Conservation (phyloP, 192 early-diverging fungal species). For the Linderina pennispora region DNA sequence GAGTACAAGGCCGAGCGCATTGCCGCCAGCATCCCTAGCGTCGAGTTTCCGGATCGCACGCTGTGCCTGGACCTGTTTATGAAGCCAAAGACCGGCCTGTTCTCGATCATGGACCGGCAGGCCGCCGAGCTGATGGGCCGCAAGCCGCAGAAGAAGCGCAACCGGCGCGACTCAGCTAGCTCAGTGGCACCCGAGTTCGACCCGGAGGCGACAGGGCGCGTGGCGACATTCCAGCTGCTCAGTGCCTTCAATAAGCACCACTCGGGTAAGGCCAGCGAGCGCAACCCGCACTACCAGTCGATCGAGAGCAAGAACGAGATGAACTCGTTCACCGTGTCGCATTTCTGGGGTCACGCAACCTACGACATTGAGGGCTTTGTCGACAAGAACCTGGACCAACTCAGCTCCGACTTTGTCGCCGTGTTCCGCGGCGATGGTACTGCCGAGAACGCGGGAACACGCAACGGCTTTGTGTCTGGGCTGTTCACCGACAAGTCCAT, state of each 20-base stretch:
- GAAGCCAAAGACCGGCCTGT: slow-evolving; percentile 61
- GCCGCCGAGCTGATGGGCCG: slow-evolving; percentile 29
- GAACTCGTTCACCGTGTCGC: slow-evolving; percentile 69
- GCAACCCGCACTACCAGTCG: slow-evolving; percentile 22
- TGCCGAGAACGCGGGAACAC: slow-evolving; percentile 53
- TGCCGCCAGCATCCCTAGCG: slow-evolving; percentile 62
- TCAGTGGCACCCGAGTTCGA: slow-evolving; percentile 31
- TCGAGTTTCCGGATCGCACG: slow-evolving; percentile 56
- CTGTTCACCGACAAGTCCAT: slow-evolving; percentile 70
- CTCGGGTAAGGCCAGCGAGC: slow-evolving; percentile 25
- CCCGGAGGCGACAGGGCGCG: slow-evolving; percentile 19
- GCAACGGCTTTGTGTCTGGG: slow-evolving; percentile 70
- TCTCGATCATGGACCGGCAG: slow-evolving; percentile 67
- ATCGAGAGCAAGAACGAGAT: slow-evolving; percentile 47
- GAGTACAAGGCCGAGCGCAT: slow-evolving; percentile 73
- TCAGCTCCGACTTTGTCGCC: slow-evolving; percentile 78
- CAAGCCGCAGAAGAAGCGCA: slow-evolving; percentile 10
- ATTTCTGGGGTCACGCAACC: slow-evolving; percentile 68
- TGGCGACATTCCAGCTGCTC: slow-evolving; percentile 38
- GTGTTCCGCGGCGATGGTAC: slow-evolving; percentile 73
- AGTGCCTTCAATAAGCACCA: slow-evolving; percentile 34
- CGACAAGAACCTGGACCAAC: slow-evolving; percentile 73
- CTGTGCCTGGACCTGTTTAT: slow-evolving; percentile 66
- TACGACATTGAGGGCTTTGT: slow-evolving; percentile 81
- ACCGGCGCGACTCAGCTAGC: slow-evolving; percentile 21